A percentile compares a stretch with the other conserved stretches of the same genome.
Conservation (phyloP, 768 basidiomycete species). For the Daedalea quercina region DNA sequence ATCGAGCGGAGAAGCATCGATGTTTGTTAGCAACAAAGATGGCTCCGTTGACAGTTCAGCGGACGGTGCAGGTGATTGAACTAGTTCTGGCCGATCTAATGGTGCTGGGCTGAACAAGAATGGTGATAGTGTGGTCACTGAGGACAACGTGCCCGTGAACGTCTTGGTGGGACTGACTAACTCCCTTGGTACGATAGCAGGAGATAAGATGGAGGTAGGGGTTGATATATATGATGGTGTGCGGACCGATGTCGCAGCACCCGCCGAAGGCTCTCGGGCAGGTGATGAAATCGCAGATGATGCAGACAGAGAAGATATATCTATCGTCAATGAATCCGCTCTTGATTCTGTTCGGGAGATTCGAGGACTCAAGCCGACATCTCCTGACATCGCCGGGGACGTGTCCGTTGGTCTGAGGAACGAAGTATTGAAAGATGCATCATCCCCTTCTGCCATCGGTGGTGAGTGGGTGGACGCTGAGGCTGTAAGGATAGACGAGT, state of each 20-base stretch:
- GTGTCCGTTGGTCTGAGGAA: constrained; percentile 55
- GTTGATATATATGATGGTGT: too few species aligned
- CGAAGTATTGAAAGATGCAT: constrained; percentile 69
- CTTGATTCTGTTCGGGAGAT: too few species aligned
- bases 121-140: constrained; percentile 19
- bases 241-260: too few species aligned
- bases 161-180: constrained; percentile 10
- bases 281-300: too few species aligned
- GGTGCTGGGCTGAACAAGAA: constrained; percentile 20
- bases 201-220: too few species aligned
- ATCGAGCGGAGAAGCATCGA: background rate
- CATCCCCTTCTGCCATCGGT: constrained; percentile 49
- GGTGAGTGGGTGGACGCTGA: constrained; percentile 55
- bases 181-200: too few species aligned
- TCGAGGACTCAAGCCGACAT: too few species aligned
- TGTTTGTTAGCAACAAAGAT: constrained; percentile 29
- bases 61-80: constrained; percentile 10
- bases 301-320: too few species aligned
- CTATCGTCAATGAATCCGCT: too few species aligned
- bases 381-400: constrained; percentile 17
- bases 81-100: constrained; percentile 24
- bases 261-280: too few species aligned
- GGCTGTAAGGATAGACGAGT: constrained; percentile 64
- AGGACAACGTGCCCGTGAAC: constrained; percentile 19
- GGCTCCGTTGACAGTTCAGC: constrained; percentile 37